Conservation (phyloP, 1,284 basidiomycete genomes). For the Cystobasidiaceae sp. region DNA sequence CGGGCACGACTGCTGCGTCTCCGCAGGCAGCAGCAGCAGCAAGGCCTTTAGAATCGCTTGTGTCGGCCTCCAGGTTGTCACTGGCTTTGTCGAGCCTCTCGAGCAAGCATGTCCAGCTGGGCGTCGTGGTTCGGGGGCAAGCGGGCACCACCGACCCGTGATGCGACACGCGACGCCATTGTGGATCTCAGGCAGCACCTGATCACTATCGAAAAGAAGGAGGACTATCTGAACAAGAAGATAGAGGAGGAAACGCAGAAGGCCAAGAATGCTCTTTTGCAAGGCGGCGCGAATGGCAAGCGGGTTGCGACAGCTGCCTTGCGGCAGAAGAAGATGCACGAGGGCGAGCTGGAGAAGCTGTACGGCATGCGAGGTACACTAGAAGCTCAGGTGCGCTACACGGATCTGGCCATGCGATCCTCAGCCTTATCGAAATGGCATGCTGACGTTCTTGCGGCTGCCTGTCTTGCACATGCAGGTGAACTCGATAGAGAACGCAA, state of each 20-base stretch:
- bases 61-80: background rate
- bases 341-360: slow-evolving; percentile 80
- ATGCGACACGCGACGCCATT: slow-evolving; percentile 49
- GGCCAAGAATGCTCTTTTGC: slow-evolving; percentile 58
- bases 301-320: slow-evolving; percentile 77
- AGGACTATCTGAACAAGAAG: slow-evolving; percentile 93
- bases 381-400: slow-evolving; percentile 67
- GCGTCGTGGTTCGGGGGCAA: slow-evolving; percentile 62
- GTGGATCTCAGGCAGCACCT: slow-evolving; percentile 49
- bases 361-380: slow-evolving; percentile 84
- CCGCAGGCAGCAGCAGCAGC: no score
- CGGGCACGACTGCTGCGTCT: no score
- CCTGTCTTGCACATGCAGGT: slow-evolving; percentile 50
- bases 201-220: slow-evolving; percentile 98
- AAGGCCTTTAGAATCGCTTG: no score
- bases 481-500: slow-evolving; percentile 94
- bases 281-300: slow-evolving; percentile 44
- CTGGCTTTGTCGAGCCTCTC: no score
- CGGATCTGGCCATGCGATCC: background rate
- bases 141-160: slow-evolving; percentile 33
- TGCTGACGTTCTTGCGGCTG: background rate
- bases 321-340: slow-evolving; percentile 87
- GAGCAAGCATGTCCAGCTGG: slow-evolving; percentile 70
- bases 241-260: slow-evolving; percentile 91
- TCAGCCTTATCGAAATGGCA: background rate